Evolutionary conservation across 164 flowering plant genomes (phyloP).

Genomic region (Umbellularia californica): DNA sequence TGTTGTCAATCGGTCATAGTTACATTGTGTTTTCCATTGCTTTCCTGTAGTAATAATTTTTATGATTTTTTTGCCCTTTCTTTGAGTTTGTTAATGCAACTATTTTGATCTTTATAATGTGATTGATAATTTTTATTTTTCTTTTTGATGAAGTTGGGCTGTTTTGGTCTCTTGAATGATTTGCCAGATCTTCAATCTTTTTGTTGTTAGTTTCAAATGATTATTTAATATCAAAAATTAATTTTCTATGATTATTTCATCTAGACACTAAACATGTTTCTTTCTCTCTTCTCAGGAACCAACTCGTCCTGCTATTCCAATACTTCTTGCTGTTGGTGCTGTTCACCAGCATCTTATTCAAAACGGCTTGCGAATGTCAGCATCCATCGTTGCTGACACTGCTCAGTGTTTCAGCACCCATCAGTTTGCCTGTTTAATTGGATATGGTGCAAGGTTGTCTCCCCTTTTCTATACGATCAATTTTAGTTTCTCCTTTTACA

Average conservation of each 20-base stretch:
- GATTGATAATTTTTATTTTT: too few relatives aligned
- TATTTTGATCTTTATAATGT: too few relatives aligned
- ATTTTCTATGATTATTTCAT: too few relatives aligned
- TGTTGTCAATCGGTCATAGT: too few relatives aligned
- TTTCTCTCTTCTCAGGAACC: conserved; percentile 57
- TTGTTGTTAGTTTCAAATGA: neutral
- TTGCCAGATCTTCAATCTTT: neutral
- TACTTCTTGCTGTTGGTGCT: conserved; percentile 99
- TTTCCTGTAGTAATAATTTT: too few relatives aligned
- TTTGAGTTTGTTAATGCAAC: too few relatives aligned
- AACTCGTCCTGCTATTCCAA: conserved; percentile 92
- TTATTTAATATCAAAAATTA: too few relatives aligned
- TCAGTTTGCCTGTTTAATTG: conserved; percentile 98
- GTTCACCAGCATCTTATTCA: conserved; percentile 99
- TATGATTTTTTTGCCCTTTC: too few relatives aligned
- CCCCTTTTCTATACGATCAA: neutral
- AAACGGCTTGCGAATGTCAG: conserved; percentile 90
- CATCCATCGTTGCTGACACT: conserved; percentile 93
- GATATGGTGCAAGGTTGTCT: conserved; percentile 97
- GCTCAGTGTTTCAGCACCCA: conserved; percentile 99
- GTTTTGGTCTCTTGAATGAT: too few relatives aligned
- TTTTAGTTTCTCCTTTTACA: neutral
- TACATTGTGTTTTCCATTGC: too few relatives aligned
- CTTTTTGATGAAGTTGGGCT: too few relatives aligned
- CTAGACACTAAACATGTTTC: neutral